Base-by-base conservation (phyloP, 805 yeast genomes). In the Kodamaea nitidulidarum region DNA sequence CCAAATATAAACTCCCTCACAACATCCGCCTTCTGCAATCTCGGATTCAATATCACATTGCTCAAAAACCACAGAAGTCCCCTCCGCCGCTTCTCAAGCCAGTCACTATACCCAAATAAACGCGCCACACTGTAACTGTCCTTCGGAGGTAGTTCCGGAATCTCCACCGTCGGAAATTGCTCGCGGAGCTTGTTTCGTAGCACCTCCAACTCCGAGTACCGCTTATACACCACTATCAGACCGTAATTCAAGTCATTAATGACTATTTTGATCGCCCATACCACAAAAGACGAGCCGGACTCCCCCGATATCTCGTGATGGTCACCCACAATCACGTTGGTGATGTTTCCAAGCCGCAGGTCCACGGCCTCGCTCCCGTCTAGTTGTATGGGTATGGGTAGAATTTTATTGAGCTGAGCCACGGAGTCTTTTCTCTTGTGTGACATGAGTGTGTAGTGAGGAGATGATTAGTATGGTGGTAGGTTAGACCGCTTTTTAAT, bases 181-280 rank as follows among this genome's bases (percentile, higher is more conserved):
- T 30, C 34, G 10, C 49, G 51, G 15, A 83, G 55, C 4, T 48
- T 44, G 1, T 49, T 49, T 17, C 81, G 65, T 25, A 86, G 65
- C 22, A 42, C 45, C 28, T 61, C 80, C 44, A 86, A 75, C 32
- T 85, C 91, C 25, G 78, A 73, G 56, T 82, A 86, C 27, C 95
- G 56, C 53, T 75, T 77, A 52, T 77, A 73, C 3, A 78, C 50
- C 32, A 61, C 54, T 14, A 83, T 67, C 42, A 63, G 63, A 3
- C 74, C 61, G 44, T 60, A 60, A 18, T 51, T 47, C 4, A 65
- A 58, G 34, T 65, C 70, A 38, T 67, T 59, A 15, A 68, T 47
- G 3, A 63, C 60, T 4, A 68, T 56, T 33, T 60, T 56, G 8
- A 68, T 58, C 2, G 62, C 38, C 74, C 74, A 68, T 16, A 60